These are phyloP conservation scores for Lachnellula arida DNA, from an alignment of 2,329 filamentous ascomycete species.

Conservation along the genomic window DNA sequence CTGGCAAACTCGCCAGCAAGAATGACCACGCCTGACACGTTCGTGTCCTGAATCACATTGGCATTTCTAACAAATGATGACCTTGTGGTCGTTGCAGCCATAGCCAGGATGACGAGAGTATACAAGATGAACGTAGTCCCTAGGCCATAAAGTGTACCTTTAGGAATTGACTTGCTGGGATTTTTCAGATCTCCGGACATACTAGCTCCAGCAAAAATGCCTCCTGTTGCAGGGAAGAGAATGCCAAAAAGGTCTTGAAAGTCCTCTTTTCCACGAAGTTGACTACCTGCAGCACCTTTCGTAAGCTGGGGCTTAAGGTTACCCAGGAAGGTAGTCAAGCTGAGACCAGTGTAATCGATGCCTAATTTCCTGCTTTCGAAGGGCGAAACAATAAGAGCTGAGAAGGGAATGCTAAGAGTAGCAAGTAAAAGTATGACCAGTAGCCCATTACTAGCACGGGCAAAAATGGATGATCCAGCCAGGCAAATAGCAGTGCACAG, in stretches of 20 bases:
- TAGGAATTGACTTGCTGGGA: slow-evolving; percentile 79
- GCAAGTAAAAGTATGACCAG: slow-evolving; percentile 66
- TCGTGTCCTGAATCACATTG: slow-evolving; percentile 79
- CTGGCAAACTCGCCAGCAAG: slow-evolving; percentile 79
- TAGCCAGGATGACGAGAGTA: slow-evolving; percentile 68
- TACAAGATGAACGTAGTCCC: slow-evolving; percentile 73
- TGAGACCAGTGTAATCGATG: slow-evolving; percentile 76
- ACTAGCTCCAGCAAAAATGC: slow-evolving; percentile 68
- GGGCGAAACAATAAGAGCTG: slow-evolving; percentile 62
- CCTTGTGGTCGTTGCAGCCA: slow-evolving; percentile 72
- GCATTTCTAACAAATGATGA: slow-evolving; percentile 61
- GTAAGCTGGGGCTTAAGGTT: slow-evolving; percentile 69
- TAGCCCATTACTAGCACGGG: slow-evolving; percentile 73
- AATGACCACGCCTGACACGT: slow-evolving; percentile 67
- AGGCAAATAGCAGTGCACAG: slow-evolving; percentile 72
- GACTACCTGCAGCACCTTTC: slow-evolving; percentile 55
- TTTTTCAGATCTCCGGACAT: slow-evolving; percentile 86
- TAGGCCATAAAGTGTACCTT: slow-evolving; percentile 76
- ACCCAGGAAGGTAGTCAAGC: slow-evolving; percentile 61
- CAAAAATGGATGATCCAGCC: slow-evolving; percentile 74
- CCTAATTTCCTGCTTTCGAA: slow-evolving; percentile 59
- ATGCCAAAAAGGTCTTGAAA: slow-evolving; percentile 85
- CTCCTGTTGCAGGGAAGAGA: slow-evolving; percentile 64
- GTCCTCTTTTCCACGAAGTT: slow-evolving; percentile 58
- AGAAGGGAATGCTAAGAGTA: slow-evolving; percentile 77